Percentiles rank a stretch among this genome's conserved stretches.
These are phyloP conservation scores for Candida koratica DNA, from an alignment of 805 yeast genomes.

Conservation along the genomic window DNA sequence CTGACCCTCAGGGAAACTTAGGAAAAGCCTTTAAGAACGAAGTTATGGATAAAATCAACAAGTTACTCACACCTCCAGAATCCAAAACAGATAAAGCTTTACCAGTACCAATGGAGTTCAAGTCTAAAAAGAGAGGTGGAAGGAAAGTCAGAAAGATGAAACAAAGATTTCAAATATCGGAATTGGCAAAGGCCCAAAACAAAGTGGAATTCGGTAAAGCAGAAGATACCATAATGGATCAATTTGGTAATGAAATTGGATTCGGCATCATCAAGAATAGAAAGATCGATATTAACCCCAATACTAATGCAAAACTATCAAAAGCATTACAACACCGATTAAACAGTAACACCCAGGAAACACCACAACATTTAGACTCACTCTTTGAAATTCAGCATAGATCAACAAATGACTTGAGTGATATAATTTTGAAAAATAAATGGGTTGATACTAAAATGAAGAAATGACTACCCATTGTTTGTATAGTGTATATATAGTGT, in stretches of 20 bases:
- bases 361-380: slow-evolving; percentile 13
- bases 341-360: slow-evolving; percentile 15
- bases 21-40: slow-evolving; percentile 64
- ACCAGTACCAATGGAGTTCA: slow-evolving; percentile 69
- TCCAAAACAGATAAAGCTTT: slow-evolving; percentile 56
- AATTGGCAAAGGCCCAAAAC: slow-evolving; percentile 77
- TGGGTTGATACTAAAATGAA: slow-evolving; percentile 13
- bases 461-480: neutral
- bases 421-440: slow-evolving; percentile 9
- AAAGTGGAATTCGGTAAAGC: slow-evolving; percentile 76
- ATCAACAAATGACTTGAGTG: slow-evolving; percentile 6
- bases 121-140: slow-evolving; percentile 86
- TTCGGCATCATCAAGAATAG: slow-evolving; percentile 57
- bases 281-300: slow-evolving; percentile 28
- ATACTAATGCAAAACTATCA: slow-evolving; percentile 56
- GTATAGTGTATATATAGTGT: neutral
- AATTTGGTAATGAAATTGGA: slow-evolving; percentile 79
- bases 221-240: slow-evolving; percentile 59
- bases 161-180: slow-evolving; percentile 77
- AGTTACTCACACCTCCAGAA: slow-evolving; percentile 75
- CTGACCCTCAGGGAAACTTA: slow-evolving; percentile 42
- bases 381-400: slow-evolving; percentile 3
- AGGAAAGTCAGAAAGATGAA: slow-evolving; percentile 72
- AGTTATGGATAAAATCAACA: slow-evolving; percentile 60
- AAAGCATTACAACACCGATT: slow-evolving; percentile 56